Evolutionary conservation across 2,329 filamentous ascomycete species (phyloP), one percentile per base, ranked within the genome.

Genomic region (Juglanconis oblonga): DNA sequence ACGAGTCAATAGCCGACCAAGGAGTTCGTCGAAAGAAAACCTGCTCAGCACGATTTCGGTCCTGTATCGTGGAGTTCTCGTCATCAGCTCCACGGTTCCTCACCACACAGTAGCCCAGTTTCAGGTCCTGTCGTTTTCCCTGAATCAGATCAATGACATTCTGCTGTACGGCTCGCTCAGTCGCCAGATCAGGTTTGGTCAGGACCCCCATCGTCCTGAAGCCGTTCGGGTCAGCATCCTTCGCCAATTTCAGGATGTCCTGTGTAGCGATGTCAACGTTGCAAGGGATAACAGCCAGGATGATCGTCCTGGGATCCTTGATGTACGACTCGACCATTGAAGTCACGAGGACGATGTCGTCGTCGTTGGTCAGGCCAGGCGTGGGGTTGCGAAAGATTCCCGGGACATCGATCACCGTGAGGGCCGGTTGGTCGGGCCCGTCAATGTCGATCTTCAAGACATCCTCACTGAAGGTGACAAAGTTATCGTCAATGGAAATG

Each of bases 111-210:
- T 81, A 83, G 0, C 81, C 80, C 0, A 84, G 72, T 1, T 72
- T 72, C 0, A 82, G 68, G 1, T 75, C 67, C 1, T 73, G 71
- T 3, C 74, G 71, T 13, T 75, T 77, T 0, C 79, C 78, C 0
- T 55, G 50, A 0, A 82, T 72, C 0, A 81, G 73, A 4, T 81
- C 72, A 3, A 77, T 68, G 1, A 78, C 70, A 1, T 72, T 72
- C 0, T 71, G 66, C 32, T 77, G 71, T 0, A 70, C 76, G 0
- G 71, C 71, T 0, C 67, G 59, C 52, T 83, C 80, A 0, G 67
- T 68, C 0, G 80, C 78, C 0, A 87, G 71, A 59, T 89, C 86
- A 0, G 84, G 81, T 64, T 88, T 88, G 0, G 85, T 88, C 0
- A 88, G 72, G 0, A 82, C 76, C 0, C 77, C 78, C 7, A 83